Evolutionary conservation across 108 stramenopile genomes (phyloP).

Genomic region (Parietichytrium sp.): DNA sequence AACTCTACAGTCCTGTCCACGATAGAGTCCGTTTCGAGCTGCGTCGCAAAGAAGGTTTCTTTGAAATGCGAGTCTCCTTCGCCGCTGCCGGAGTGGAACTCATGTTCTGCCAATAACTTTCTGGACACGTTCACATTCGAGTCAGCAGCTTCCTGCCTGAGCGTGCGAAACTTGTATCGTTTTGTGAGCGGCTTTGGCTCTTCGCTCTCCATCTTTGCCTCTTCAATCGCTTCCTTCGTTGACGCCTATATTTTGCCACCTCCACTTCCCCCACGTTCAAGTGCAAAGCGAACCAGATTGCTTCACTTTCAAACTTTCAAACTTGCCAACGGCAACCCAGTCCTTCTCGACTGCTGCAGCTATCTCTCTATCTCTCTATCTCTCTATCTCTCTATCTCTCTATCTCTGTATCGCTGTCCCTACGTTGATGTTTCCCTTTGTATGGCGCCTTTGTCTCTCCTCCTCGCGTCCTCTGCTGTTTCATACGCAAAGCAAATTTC

Average conservation of each 20-base stretch:
- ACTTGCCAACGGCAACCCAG: neutral
- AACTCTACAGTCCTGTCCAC: neutral
- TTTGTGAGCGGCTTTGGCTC: neutral
- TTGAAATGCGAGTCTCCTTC: neutral
- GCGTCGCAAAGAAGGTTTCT: too few relatives aligned
- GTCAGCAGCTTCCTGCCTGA: neutral
- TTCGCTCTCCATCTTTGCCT: neutral
- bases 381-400: too few relatives aligned
- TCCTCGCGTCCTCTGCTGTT: too few relatives aligned
- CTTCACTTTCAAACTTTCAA: neutral
- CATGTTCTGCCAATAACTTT: constrained; percentile 6
- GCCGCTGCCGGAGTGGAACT: neutral
- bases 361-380: too few relatives aligned
- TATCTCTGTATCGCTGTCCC: too few relatives aligned
- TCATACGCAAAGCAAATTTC: too few relatives aligned
- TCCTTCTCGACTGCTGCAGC: neutral
- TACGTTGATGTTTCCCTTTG: too few relatives aligned
- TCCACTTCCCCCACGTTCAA: neutral
- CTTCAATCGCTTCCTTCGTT: too few relatives aligned
- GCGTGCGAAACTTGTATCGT: constrained; percentile 12
- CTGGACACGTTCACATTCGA: constrained; percentile 2
- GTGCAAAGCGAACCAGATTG: neutral
- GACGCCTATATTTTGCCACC: neutral
- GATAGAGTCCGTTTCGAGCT: neutral
- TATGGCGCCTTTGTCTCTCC: too few relatives aligned